Evolutionary conservation across 495 filamentous ascomycete species (phyloP).

Genomic region (Acidomyces sp.): DNA sequence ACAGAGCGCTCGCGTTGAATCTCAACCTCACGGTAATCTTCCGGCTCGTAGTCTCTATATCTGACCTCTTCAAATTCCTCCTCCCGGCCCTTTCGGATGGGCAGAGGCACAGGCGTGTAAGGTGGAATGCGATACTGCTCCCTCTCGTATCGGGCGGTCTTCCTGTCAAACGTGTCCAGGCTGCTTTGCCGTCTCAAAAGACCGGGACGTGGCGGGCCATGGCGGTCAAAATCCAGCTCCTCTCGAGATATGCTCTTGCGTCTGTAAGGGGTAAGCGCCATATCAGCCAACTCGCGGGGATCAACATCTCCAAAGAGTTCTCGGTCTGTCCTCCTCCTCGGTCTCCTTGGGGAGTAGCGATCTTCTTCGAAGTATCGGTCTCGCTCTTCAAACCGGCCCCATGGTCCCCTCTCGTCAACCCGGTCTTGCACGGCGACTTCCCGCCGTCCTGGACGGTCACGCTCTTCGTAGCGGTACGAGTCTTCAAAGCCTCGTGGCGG

Average conservation of each 20-base stretch:
- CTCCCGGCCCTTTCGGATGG: conserved; percentile 26
- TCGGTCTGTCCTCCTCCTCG: conserved; percentile 8
- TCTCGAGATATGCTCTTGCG: conserved; percentile 8
- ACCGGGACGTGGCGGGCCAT: conserved; percentile 39
- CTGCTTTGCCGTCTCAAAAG: conserved; percentile 53
- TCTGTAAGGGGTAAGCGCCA: conserved; percentile 28
- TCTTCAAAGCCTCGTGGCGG: conserved; percentile 27
- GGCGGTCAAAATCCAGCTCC: conserved; percentile 19
- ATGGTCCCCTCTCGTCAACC: conserved; percentile 21
- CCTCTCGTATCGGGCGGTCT: conserved; percentile 39
- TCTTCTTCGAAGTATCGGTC: conserved; percentile 43
- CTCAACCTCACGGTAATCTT: conserved; percentile 26
- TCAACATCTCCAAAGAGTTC: conserved; percentile 27
- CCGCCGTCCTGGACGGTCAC: conserved; percentile 19
- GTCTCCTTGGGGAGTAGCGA: conserved; percentile 36
- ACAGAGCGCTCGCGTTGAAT: conserved; percentile 23
- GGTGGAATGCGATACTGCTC: conserved; percentile 36
- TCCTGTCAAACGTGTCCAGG: conserved; percentile 59
- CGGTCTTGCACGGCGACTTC: conserved; percentile 26
- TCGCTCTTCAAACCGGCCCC: conserved; percentile 35
- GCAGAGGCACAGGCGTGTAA: conserved; percentile 42
- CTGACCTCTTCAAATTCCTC: conserved; percentile 32
- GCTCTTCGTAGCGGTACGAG: conserved; percentile 22
- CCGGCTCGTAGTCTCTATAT: conserved; percentile 21
- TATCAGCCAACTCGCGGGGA: conserved; percentile 25